phyloP scores from a whole-genome alignment of 2,329 filamentous ascomycete species.

The Amauroascus niger region DNA sequence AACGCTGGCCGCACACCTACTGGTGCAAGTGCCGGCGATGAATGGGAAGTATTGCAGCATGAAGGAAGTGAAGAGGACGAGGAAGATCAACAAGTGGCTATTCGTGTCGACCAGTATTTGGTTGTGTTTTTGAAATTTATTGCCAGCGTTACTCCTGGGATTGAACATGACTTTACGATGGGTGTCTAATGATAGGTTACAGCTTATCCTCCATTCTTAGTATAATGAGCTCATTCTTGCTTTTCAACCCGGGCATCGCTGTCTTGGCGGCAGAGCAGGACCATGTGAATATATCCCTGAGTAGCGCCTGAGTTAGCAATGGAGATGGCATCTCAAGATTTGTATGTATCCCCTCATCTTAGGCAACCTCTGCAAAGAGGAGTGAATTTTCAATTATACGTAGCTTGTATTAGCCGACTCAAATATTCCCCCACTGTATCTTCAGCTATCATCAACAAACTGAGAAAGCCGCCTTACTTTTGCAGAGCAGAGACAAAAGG shows the following conservation, averaged over 20 bases:
- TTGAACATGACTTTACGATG: slow-evolving; percentile 98
- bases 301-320: too few relatives aligned
- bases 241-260: not conserved
- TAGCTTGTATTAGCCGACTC: too few relatives aligned
- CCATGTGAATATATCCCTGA: not conserved
- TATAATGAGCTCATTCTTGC: not conserved
- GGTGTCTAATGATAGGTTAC: slow-evolving; percentile 53
- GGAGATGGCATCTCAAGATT: too few relatives aligned
- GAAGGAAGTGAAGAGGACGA: slow-evolving; percentile 41
- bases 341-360: too few relatives aligned
- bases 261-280: not conserved
- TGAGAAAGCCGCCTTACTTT: not conserved
- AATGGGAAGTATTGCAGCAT: slow-evolving; percentile 54
- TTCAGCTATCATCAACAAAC: not conserved
- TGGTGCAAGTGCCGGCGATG: slow-evolving; percentile 43
- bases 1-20: slow-evolving; percentile 21
- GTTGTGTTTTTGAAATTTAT: slow-evolving; percentile 56
- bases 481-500: not conserved
- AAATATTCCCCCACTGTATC: not conserved
- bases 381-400: too few relatives aligned
- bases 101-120: slow-evolving; percentile 44
- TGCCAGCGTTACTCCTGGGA: slow-evolving; percentile 85
- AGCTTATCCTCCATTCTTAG: not conserved
- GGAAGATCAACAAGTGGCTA: slow-evolving; percentile 38
- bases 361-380: too few relatives aligned